Base-by-base conservation (phyloP, 2,329 filamentous ascomycete genomes). In the Diplodia scrobiculata region DNA sequence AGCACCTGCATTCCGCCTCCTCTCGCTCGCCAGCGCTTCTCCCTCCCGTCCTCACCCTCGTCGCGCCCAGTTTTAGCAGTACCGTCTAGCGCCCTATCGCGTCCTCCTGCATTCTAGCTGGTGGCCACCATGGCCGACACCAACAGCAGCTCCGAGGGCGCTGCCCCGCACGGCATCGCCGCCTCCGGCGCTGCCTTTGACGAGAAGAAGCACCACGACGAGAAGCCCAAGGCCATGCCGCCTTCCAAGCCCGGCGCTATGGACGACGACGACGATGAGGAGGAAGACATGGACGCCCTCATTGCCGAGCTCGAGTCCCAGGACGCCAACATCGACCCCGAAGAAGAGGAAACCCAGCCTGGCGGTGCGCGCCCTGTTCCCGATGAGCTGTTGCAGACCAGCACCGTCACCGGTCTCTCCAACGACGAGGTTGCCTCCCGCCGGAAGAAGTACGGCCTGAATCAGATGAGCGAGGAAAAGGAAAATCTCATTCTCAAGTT, bases 381-480 rank as follows among this genome's bases (percentile, higher is more conserved):
- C 14, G 89, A 94, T 74, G 88, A 91, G 69, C 83, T 91, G 77
- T 85, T 96, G 51, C 85, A 91, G 78, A 96, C 92, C 19, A 90
- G 78, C 75, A 85, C 91, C 76, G 84, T 83, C 74, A 75, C 82
- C 66, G 89, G 89, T 84, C 82, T 91, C 67, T 81, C 80, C 68
- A 75, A 77, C 66, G 70, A 75, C 67, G 86, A 90, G 68, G 84
- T 90, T 65, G 88, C 90, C 73, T 73, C 73, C 62, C 85, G 89
- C 72, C 83, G 89, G 71, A 89, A 86, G 80, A 84, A 84, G 72
- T 91, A 88, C 77, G 92, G 92, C 77, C 83, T 91, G 75, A 96
- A 97, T 78, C 88, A 91, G 78, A 92, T 96, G 90, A 92, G 91
- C 80, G 91, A 96, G 80, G 90, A 94, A 82, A 92, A 92, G 81